Evolutionary conservation across 2,329 filamentous ascomycete species (phyloP), one percentile per base, ranked within the genome.

Genomic region (Fusarium pilosicola): DNA sequence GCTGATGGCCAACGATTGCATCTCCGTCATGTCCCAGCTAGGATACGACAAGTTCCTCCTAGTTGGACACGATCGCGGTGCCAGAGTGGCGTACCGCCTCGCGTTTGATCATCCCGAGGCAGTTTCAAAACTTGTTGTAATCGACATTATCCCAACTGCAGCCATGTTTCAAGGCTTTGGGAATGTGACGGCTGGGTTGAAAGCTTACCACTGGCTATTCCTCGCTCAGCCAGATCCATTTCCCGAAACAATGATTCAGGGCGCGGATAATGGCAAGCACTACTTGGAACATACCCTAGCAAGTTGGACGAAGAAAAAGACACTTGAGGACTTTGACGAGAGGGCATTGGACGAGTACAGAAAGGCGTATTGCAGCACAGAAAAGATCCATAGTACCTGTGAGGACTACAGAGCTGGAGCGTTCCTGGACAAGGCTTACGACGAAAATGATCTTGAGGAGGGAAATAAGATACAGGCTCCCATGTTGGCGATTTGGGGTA

Each of bases 361-460:
- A 18, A 24, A 14, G 22, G 30, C 30, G 14, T 51, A 51, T 11
- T 34, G 48, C 15, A 34, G 3, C 14, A 6, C 1, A 24, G 3
- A 0, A 3, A 51, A 5, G 6, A 51, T 51, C 1, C 20, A 51
- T 51, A 51, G 30, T 18, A 51, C 48, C 2, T 51, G 48, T 7
- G 48, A 51, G 22, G 48, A 51, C 22, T 48, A 30, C 10, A 48
- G 26, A 48, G 26, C 45, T 30, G 45, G 45, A 1, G 45, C 45
- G 7, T 48, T 48, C 45, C 9, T 48, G 6, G 45, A 48, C 6
- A 48, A n/a, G 10, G 20, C 3, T 20, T 48, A 48, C 7, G 45
- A 48, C 0, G 45, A 48, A 17, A 48, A n/a, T 0, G 45, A 30
- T 8, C 0, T 48, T 4, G 0, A 17, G 20, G 45, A 30, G 0